phyloP scores from a whole-genome alignment of 169 alveolate genomes.

The Theileria parva region DNA sequence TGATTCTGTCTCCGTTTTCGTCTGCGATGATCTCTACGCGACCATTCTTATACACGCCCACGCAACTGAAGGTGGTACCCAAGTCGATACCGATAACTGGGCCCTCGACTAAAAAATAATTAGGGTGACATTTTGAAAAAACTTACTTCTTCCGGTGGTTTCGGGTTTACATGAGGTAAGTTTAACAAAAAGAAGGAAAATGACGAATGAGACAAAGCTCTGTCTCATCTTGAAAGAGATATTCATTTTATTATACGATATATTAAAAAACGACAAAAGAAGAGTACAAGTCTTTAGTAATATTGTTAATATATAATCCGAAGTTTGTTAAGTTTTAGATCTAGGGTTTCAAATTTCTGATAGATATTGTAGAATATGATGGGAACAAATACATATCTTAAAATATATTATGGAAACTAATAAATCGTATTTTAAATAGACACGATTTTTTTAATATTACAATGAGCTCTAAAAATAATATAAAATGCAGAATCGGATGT shows the following conservation, averaged over 20 bases:
- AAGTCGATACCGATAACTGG: slow-evolving; percentile 97
- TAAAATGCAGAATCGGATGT: slow-evolving; percentile 3
- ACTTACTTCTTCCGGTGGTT: slow-evolving; percentile 15
- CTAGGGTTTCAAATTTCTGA: background rate
- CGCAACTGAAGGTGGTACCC: slow-evolving; percentile 98
- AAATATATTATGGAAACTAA: background rate
- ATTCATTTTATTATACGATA: slow-evolving; percentile 7
- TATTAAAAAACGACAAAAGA: background rate
- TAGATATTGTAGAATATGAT: background rate
- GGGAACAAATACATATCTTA: slow-evolving; percentile 13
- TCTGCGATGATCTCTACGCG: slow-evolving; percentile 96
- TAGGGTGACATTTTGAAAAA: background rate
- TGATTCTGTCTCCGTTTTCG: slow-evolving; percentile 91
- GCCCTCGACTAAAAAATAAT: slow-evolving; percentile 77
- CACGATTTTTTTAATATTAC: background rate
- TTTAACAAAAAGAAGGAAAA: background rate
- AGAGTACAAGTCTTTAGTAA: background rate
- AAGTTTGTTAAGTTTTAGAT: background rate
- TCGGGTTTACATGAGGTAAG: background rate
- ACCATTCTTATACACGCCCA: slow-evolving; percentile 96
- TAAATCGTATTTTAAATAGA: slow-evolving; percentile 3
- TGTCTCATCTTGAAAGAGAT: background rate
- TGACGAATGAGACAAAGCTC: background rate
- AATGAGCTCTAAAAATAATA: slow-evolving; percentile 3
- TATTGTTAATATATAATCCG: background rate